phyloP scores from a whole-genome alignment of 169 alveolate species.

The Ophryocystis elektroscirrha region DNA sequence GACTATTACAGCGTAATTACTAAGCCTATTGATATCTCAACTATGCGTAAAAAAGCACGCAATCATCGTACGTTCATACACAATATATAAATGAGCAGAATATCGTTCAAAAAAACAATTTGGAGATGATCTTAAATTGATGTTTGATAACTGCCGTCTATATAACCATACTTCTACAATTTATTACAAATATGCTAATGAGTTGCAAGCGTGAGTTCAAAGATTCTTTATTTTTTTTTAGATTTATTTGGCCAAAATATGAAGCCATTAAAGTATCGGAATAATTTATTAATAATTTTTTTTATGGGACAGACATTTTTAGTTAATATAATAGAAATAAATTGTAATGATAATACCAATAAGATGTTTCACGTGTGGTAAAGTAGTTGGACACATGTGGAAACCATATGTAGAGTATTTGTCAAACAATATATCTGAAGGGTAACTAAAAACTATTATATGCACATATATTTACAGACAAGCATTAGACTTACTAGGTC shows the following conservation, averaged over 20 bases:
- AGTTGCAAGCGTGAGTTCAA: constrained; percentile 72
- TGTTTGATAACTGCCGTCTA: constrained; percentile 76
- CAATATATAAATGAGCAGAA: constrained; percentile 42
- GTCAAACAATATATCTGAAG: constrained; percentile 57
- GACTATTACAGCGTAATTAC: constrained; percentile 83
- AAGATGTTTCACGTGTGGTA: constrained; percentile 97
- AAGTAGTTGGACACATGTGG: constrained; percentile 93
- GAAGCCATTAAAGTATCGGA: constrained; percentile 37
- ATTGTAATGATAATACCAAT: constrained; percentile 88
- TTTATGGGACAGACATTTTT: too few relatives aligned
- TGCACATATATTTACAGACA: constrained; percentile 30
- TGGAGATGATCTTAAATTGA: constrained; percentile 69
- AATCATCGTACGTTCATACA: too few relatives aligned
- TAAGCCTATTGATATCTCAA: constrained; percentile 78
- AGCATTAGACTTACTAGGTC: constrained; percentile 71
- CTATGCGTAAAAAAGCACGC: constrained; percentile 59
- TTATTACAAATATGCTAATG: constrained; percentile 81
- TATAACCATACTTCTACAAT: constrained; percentile 76
- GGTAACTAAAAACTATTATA: constrained; percentile 25
- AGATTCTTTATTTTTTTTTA: too few relatives aligned
- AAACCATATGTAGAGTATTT: constrained; percentile 67
- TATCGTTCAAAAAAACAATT: constrained; percentile 61
- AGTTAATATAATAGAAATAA: too few relatives aligned
- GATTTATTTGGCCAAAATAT: constrained; percentile 56
- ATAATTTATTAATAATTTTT: too few relatives aligned